Percentiles rank a stretch among this genome's conserved stretches.
Conservation (phyloP, 2,329 filamentous ascomycete genomes). For the Aurifilum marmelostoma region DNA sequence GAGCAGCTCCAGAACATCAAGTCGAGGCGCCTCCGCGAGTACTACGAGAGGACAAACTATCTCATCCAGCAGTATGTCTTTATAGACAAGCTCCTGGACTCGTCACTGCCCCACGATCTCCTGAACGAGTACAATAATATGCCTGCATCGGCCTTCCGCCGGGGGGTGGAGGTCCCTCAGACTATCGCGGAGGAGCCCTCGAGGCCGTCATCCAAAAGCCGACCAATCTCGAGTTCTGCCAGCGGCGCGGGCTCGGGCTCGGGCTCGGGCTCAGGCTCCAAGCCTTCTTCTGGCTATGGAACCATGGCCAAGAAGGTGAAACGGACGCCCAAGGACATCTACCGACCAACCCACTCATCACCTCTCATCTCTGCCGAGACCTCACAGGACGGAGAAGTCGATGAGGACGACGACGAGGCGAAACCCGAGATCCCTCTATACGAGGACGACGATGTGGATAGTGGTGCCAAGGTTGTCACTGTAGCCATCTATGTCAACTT, state of each 20-base stretch:
- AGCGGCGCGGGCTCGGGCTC: conserved; percentile 19
- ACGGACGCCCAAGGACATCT: conserved; percentile 83
- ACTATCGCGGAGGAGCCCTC: conserved; percentile 75
- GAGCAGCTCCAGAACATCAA: conserved; percentile 73
- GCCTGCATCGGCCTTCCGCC: conserved; percentile 56
- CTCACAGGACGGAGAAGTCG: conserved; percentile 48
- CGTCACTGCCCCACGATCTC: conserved; percentile 86
- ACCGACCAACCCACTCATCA: conserved; percentile 72
- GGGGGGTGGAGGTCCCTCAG: conserved; percentile 64
- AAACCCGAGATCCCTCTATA: conserved; percentile 69
- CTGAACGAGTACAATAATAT: conserved; percentile 84
- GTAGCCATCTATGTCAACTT: conserved; percentile 88
- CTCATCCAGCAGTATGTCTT: conserved; percentile 91
- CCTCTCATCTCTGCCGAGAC: conserved; percentile 59
- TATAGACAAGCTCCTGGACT: conserved; percentile 88
- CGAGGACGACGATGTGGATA: conserved; percentile 73
- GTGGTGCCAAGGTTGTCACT: conserved; percentile 75
- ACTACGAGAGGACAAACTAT: conserved; percentile 88
- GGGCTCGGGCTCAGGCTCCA: conserved; percentile 23
- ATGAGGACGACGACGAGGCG: conserved; percentile 49
- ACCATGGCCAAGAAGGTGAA: conserved; percentile 59
- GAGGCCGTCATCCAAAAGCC: conserved; percentile 37
- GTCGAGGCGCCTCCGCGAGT: conserved; percentile 70
- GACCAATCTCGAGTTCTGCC: conserved; percentile 32
- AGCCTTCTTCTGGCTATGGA: conserved; percentile 21